Conservation (phyloP, 2,329 filamentous ascomycete species). For the Stagonosporopsis chrysanthemi region DNA sequence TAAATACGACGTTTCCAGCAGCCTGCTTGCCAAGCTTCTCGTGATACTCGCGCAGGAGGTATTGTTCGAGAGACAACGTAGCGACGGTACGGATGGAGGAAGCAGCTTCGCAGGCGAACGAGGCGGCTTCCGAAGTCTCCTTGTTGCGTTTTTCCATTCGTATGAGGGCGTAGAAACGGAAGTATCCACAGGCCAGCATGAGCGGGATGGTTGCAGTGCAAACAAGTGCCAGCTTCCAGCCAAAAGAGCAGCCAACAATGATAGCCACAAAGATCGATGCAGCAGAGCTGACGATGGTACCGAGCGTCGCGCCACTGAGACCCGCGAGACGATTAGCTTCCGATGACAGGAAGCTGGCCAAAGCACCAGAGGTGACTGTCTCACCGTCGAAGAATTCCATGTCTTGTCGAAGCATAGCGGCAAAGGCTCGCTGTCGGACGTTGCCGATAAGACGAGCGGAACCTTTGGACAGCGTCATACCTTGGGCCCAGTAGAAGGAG, state of each 20-base stretch:
- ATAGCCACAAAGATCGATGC: conserved; percentile 82
- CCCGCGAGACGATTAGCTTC: conserved; percentile 91
- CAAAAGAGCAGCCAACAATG: conserved; percentile 72
- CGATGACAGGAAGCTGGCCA: conserved; percentile 71
- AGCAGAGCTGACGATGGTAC: conserved; percentile 80
- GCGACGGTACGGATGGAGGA: conserved; percentile 96
- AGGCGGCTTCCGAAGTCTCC: conserved; percentile 81
- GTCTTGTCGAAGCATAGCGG: conserved; percentile 82
- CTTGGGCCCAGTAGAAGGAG: conserved; percentile 39
- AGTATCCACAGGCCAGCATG: conserved; percentile 80
- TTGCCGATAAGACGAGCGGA: conserved; percentile 74
- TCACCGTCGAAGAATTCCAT: conserved; percentile 91
- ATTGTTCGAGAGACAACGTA: conserved; percentile 83
- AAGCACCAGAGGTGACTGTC: conserved; percentile 85
- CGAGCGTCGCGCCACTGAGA: conserved; percentile 85
- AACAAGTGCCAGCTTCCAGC: conserved; percentile 89
- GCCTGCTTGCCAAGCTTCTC: conserved; percentile 73
- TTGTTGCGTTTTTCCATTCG: conserved; percentile 77
- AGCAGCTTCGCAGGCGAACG: conserved; percentile 92
- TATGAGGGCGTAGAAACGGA: conserved; percentile 89
- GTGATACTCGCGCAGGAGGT: conserved; percentile 79
- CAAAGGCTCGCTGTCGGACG: conserved; percentile 82
- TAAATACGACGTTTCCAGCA: conserved; percentile 72
- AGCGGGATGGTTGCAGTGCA: conserved; percentile 81
- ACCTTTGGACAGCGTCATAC: conserved; percentile 65